A percentile compares a stretch with the other conserved stretches of the same genome.
phyloP scores from a whole-genome alignment of 1,139 yeast species.

The Geotrichum klebahnii region DNA sequence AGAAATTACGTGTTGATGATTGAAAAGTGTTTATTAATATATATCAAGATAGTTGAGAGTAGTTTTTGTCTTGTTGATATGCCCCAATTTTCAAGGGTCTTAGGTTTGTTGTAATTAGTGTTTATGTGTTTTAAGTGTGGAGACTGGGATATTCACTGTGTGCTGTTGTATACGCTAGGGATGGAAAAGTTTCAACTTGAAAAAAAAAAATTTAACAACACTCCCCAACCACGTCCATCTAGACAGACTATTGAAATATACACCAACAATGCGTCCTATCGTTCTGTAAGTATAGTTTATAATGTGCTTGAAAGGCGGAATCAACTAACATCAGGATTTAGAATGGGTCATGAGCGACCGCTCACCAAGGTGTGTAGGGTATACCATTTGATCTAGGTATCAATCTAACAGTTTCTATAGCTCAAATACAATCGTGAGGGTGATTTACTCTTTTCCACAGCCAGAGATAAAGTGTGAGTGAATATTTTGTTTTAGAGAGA shows the following conservation, averaged over 20 bases:
- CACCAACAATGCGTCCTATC: conserved; percentile 45
- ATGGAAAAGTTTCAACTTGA: conserved; percentile 17
- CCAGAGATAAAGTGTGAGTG: conserved; percentile 66
- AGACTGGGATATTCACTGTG: conserved; percentile 6
- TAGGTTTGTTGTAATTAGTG: not conserved
- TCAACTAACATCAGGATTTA: conserved; percentile 18
- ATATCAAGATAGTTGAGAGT: too few relatives aligned
- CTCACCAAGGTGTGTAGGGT: conserved; percentile 31
- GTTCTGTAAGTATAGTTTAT: conserved; percentile 17
- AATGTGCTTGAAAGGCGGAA: not conserved
- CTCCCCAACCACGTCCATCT: conserved; percentile 7
- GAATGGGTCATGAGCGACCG: conserved; percentile 41
- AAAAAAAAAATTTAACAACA: conserved; percentile 18
- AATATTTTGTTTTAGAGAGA: not conserved
- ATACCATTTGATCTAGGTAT: conserved; percentile 69
- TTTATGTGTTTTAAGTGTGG: not conserved
- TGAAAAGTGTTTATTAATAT: too few relatives aligned
- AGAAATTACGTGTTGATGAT: not conserved
- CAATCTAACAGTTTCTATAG: conserved; percentile 52
- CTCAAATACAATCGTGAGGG: conserved; percentile 94
- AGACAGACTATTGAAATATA: not conserved
- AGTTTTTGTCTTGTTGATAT: too few relatives aligned
- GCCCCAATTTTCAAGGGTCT: too few relatives aligned
- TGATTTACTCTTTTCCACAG: conserved; percentile 84
- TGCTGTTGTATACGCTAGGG: conserved; percentile 10